Evolutionary conservation across 2,329 filamentous ascomycete species (phyloP).

Genomic region (Simplicillium aogashimaense): DNA sequence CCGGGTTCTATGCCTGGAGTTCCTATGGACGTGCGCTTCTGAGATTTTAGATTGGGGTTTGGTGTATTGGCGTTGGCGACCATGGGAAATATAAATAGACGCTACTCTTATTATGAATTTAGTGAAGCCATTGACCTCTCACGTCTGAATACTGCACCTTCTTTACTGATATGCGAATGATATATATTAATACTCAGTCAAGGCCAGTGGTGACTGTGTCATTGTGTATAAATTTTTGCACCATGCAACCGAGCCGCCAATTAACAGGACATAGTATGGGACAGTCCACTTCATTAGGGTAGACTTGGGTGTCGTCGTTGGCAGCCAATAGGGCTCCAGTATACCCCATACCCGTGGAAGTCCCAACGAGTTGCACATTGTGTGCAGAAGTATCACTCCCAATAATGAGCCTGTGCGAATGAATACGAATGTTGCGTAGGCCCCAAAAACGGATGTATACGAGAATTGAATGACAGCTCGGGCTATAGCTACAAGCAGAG

Average conservation of each 20-base stretch:
- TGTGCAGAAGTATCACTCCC: conserved; percentile 66
- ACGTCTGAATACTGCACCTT: too few relatives aligned
- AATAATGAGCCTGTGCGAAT: conserved; percentile 75
- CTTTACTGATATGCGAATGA: background rate
- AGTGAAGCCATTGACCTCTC: too few relatives aligned
- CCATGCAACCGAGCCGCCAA: conserved; percentile 63
- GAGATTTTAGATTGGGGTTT: too few relatives aligned
- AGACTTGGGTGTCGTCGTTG: conserved; percentile 12
- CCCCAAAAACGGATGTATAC: conserved; percentile 90
- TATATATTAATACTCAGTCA: conserved; percentile 10
- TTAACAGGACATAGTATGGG: conserved; percentile 68
- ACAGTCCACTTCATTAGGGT: conserved; percentile 51
- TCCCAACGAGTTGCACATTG: conserved; percentile 89
- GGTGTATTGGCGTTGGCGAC: too few relatives aligned
- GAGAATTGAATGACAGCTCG: conserved; percentile 74
- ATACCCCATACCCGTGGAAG: conserved; percentile 78
- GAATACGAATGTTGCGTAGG: conserved; percentile 84
- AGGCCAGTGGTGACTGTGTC: conserved; percentile 41
- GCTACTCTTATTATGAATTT: too few relatives aligned
- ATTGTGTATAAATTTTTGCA: conserved; percentile 60
- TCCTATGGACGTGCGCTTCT: conserved; percentile 15
- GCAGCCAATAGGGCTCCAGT: conserved; percentile 45
- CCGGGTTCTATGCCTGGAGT: conserved; percentile 35
- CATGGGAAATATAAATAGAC: too few relatives aligned
- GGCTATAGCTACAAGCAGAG: conserved; percentile 51